Evolutionary conservation across 2,329 filamentous ascomycete species (phyloP).

Genomic region (Microcyclospora tardicrescens): DNA sequence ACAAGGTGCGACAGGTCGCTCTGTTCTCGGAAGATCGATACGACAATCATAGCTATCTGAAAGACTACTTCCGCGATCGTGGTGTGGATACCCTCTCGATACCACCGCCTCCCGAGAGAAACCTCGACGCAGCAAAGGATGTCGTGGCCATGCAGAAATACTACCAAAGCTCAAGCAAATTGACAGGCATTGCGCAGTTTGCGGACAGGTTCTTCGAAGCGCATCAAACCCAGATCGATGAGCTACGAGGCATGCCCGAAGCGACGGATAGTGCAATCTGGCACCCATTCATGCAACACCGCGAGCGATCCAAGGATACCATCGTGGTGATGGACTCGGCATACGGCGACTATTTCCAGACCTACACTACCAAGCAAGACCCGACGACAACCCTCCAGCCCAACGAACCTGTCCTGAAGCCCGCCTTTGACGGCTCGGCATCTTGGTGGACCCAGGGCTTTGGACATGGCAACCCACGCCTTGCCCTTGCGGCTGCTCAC

Average conservation of each 20-base stretch:
- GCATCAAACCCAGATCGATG: constrained; percentile 44
- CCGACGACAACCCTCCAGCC: constrained; percentile 9
- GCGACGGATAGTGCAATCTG: constrained; percentile 56
- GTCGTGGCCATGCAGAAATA: constrained; percentile 48
- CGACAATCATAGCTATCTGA: constrained; percentile 55
- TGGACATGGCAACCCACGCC: constrained; percentile 60
- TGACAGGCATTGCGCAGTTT: constrained; percentile 31
- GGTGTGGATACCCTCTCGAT: constrained; percentile 46
- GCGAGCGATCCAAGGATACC: constrained; percentile 44
- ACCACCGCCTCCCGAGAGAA: constrained; percentile 44
- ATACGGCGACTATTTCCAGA: constrained; percentile 66
- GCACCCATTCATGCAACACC: constrained; percentile 82
- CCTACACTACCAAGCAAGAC: constrained; percentile 23
- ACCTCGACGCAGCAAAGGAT: constrained; percentile 35
- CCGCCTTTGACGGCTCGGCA: constrained; percentile 70
- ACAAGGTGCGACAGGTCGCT: constrained; percentile 58
- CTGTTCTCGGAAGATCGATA: constrained; percentile 56
- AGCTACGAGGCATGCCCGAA: constrained; percentile 48
- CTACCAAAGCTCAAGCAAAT: constrained; percentile 40
- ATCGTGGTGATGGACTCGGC: constrained; percentile 72
- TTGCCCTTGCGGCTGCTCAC: constrained; percentile 64
- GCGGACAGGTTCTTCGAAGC: constrained; percentile 39
- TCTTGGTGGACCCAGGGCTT: constrained; percentile 90
- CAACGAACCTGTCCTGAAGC: constrained; percentile 35
- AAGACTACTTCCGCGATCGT: constrained; percentile 51